Evolutionary conservation across 495 filamentous ascomycete genomes (phyloP).

Genomic region (Margaritispora aquatica): DNA sequence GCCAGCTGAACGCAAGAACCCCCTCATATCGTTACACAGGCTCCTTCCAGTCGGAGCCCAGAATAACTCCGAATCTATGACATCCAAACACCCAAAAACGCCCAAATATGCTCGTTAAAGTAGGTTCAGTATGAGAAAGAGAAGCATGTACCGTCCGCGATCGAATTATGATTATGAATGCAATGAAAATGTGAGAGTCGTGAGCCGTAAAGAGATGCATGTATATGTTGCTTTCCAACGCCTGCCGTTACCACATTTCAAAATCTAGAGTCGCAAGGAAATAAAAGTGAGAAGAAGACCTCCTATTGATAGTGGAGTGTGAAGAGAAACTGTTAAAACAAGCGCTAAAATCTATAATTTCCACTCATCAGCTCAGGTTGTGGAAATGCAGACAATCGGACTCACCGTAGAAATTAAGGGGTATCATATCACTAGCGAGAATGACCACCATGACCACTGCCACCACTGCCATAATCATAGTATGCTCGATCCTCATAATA

Average conservation of each 20-base stretch:
- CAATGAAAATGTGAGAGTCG: neutral
- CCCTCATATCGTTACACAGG: neutral
- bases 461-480: constrained; percentile 23
- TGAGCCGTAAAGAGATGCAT: neutral
- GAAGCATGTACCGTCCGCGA: neutral
- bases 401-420: neutral
- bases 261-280: neutral
- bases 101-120: neutral
- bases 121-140: neutral
- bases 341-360: neutral
- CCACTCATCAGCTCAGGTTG: neutral
- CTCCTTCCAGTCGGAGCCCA: neutral
- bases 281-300: neutral
- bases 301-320: neutral
- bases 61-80: neutral
- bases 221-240: neutral
- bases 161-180: neutral
- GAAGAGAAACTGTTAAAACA: neutral
- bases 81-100: neutral
- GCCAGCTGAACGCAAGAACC: neutral
- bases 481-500: constrained; percentile 22
- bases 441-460: constrained; percentile 20
- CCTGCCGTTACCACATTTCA: neutral
- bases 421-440: constrained; percentile 13
- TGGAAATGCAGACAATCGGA: too few relatives aligned